A percentile compares a stretch with the other conserved stretches of the same genome.
Conservation (phyloP, 225 moss, liverwort and hornwort species). For the Rhytidiadelphus loreus region DNA sequence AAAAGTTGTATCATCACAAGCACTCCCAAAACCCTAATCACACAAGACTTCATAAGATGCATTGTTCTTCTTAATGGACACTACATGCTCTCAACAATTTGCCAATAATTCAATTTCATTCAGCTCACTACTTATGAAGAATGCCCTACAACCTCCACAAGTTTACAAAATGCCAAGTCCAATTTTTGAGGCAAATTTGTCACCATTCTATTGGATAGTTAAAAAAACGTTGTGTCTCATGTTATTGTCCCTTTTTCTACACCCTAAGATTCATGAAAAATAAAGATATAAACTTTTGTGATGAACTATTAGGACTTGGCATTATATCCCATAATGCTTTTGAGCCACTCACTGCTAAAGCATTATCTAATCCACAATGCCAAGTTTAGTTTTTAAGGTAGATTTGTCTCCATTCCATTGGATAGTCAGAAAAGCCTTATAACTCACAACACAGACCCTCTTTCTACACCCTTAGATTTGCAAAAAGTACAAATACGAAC, state of each 20-base stretch:
- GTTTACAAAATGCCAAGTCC: accelerated
- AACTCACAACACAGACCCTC: too few species aligned
- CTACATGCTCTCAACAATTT: not conserved
- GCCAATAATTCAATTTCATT: not conserved
- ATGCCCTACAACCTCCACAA: not conserved
- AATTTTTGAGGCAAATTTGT: accelerated
- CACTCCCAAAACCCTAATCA: not conserved
- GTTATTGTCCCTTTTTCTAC: not conserved
- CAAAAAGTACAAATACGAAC: too few species aligned
- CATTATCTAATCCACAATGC: too few species aligned
- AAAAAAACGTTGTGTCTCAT: accelerated
- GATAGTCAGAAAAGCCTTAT: too few species aligned
- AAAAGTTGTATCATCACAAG: not conserved
- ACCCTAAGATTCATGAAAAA: not conserved
- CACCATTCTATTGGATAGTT: not conserved
- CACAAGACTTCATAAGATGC: not conserved
- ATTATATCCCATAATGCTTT: too few species aligned
- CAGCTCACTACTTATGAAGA: not conserved
- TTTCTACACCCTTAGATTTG: too few species aligned
- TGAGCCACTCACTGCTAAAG: too few species aligned
- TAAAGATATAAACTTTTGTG: not conserved
- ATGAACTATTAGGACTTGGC: not conserved
- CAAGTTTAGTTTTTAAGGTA: too few species aligned
- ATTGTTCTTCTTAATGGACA: not conserved
- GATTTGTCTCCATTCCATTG: too few species aligned